Conservation (phyloP, 78 protist species). For the Bigelowiella natans region DNA sequence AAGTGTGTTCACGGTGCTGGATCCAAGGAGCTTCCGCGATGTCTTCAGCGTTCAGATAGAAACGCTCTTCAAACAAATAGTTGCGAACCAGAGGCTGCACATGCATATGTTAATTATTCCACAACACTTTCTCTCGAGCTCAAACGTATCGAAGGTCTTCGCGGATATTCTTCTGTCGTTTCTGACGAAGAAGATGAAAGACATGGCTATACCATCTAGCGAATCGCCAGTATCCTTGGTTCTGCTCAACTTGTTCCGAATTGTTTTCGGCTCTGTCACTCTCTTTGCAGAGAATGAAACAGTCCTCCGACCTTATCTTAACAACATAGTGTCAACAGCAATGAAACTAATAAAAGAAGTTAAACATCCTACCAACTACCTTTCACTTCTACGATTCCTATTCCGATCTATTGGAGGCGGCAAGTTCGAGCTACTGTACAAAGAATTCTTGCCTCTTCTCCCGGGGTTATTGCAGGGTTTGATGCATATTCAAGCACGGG, state of each 20-base stretch:
- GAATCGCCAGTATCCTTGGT: constrained; percentile 2
- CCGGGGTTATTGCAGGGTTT: constrained; percentile 10
- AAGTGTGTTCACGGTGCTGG: constrained; percentile 58
- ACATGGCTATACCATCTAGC: constrained; percentile 12
- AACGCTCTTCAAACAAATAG: constrained; percentile 9
- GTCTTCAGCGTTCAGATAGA: constrained; percentile 1
- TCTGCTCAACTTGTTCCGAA: constrained; percentile 54
- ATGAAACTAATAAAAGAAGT: constrained; percentile 9
- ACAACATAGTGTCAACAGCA: constrained; percentile 26
- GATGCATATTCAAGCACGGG: not conserved
- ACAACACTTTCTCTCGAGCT: constrained; percentile 58
- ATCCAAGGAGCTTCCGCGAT: constrained; percentile 20
- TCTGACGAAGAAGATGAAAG: constrained; percentile 26
- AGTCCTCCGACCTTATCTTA: constrained; percentile 53
- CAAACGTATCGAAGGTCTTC: constrained; percentile 13
- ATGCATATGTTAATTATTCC: constrained; percentile 52
- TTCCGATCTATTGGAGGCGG: constrained; percentile 58
- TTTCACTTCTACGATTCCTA: constrained; percentile 47
- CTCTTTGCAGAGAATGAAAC: constrained; percentile 55
- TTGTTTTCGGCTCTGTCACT: constrained; percentile 52
- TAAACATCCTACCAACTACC: constrained; percentile 32
- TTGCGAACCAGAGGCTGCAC: not conserved
- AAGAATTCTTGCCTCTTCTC: constrained; percentile 59
- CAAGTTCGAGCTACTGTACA: constrained; percentile 57
- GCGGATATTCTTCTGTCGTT: constrained; percentile 45